Evolutionary conservation across 345 rosid genomes (phyloP).

Genomic region (Populus tremula): DNA sequence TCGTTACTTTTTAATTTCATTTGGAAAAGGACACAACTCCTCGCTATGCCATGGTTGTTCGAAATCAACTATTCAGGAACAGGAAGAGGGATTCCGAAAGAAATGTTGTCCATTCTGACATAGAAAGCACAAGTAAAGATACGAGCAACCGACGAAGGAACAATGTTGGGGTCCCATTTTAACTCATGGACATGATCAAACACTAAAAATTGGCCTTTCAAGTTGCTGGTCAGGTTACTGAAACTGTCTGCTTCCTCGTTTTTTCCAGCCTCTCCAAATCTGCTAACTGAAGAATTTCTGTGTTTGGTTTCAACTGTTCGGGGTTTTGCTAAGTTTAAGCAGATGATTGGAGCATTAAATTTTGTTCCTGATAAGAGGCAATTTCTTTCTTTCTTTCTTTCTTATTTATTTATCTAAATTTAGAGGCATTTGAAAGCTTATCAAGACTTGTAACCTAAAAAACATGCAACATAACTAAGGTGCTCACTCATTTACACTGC

Average conservation of each 20-base stretch:
- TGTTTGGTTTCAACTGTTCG: too few relatives aligned
- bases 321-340: not conserved
- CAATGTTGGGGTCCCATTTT: not conserved
- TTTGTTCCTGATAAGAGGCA: not conserved
- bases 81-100: not conserved
- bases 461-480: not conserved
- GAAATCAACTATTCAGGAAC: not conserved
- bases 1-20: not conserved
- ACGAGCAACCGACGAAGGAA: not conserved
- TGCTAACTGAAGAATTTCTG: too few relatives aligned
- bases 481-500: not conserved
- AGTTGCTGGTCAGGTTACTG: not conserved
- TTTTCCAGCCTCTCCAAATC: not conserved
- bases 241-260: not conserved
- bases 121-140: not conserved
- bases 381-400: too few relatives aligned
- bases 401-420: too few relatives aligned
- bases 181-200: not conserved
- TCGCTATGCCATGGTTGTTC: constrained; percentile 19
- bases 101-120: constrained; percentile 3
- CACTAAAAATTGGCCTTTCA: not conserved
- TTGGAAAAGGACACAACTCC: not conserved
- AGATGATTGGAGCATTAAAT: not conserved
- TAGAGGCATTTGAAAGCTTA: not conserved
- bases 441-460: not conserved